Evolutionary conservation across 768 basidiomycete genomes (phyloP).

Genomic region (Lactarius sanguifluus): DNA sequence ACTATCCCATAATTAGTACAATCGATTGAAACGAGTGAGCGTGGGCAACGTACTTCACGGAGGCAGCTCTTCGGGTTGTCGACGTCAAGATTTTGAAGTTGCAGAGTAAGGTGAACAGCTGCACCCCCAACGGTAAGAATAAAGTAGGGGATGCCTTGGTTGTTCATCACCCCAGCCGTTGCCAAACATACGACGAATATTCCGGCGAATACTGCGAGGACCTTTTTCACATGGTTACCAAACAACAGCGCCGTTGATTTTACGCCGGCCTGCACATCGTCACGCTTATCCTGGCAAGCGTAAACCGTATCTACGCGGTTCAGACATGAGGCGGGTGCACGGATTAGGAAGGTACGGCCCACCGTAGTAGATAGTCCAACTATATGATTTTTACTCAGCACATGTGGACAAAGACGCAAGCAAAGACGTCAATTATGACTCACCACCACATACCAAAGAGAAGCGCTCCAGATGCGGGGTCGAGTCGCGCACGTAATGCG

Average conservation of each 20-base stretch:
- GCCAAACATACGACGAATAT: conserved; percentile 33
- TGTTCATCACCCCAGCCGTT: conserved; percentile 35
- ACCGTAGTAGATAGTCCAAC: conserved; percentile 30
- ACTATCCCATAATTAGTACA: conserved; percentile 1
- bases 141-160: conserved; percentile 28
- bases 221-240: conserved; percentile 43
- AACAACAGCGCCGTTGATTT: conserved; percentile 66
- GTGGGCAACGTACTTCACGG: background rate
- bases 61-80: conserved; percentile 21
- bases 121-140: conserved; percentile 16
- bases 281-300: conserved; percentile 59
- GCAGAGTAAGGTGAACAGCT: conserved; percentile 11
- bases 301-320: conserved; percentile 58
- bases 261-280: conserved; percentile 57
- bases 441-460: conserved; percentile 13
- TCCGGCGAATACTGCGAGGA: conserved; percentile 45
- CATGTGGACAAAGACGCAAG: background rate
- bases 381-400: background rate
- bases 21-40: background rate
- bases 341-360: background rate
- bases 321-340: conserved; percentile 32
- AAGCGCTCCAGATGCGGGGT: conserved; percentile 1
- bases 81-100: conserved; percentile 14
- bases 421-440: background rate
- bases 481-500: background rate